Base-by-base conservation (phyloP, 768 basidiomycete genomes). In the Phaeotremella fagi region DNA sequence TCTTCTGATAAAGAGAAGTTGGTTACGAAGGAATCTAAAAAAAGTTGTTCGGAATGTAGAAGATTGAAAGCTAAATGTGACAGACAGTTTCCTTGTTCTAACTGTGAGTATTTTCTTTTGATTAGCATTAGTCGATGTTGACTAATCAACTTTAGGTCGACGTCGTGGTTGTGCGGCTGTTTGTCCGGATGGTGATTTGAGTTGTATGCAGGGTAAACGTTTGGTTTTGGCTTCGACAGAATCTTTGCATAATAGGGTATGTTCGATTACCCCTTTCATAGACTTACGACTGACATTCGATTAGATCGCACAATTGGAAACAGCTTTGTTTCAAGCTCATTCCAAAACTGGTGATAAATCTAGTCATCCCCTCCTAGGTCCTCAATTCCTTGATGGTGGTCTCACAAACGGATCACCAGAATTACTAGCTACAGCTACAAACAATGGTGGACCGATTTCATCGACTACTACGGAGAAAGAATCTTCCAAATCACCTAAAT, bases 201-300 rank as follows among this genome's bases (percentile, higher is more conserved):
- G 63, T 36, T 70, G 68, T 48, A 70, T 70, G 68, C 63, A 67
- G 28, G 68, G 68, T 18, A 70, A 70, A 48, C 58, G 68, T 37
- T 46, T 70, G 5, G 68, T 70, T 23, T 59, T 70, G 23, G 68
- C 68, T 3, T 65, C 65, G 3, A 70, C 68, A 15, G 68, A 70
- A 47, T 55, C 67, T 25, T 63, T 70, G 5, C 68, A 70, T 33
- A 61, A 70, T 26, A 35, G 68, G 25, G 54, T 56, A 20, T 36
- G 53, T 48, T 9, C 5, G 6, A 6, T 12, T 2, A 9, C 35
- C 23, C 3, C 27, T 12, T 6, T 45, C 16, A 15, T n/a, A 18
- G 23, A 28, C 24, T n/a, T 45, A 15, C n/a, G 6, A 15, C 38
- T 16, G 28, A 26, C 15, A 44, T 33, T 35, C 23, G 15, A 7